phyloP scores from a whole-genome alignment of 352 stramenopile genomes.

The Pythium volutum region DNA sequence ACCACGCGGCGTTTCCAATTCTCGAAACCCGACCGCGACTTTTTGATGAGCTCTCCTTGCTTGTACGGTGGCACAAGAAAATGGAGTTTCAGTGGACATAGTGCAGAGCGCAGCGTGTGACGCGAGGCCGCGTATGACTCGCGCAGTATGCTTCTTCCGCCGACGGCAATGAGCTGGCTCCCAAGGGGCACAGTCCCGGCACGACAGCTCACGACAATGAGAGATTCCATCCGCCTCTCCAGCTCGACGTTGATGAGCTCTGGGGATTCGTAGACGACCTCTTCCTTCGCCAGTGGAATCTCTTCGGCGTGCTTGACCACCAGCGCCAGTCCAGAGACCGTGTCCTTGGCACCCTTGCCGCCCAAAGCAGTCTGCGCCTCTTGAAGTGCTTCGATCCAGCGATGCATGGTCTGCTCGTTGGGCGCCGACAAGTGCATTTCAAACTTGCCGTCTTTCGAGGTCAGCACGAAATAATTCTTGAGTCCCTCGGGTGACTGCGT shows the following conservation, averaged over 20 bases:
- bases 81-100: slow-evolving; percentile 64
- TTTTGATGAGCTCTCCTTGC: slow-evolving; percentile 76
- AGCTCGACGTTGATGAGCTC: slow-evolving; percentile 73
- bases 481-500: slow-evolving; percentile 75
- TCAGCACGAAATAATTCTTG: slow-evolving; percentile 85
- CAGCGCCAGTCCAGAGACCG: slow-evolving; percentile 56
- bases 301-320: slow-evolving; percentile 78
- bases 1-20: slow-evolving; percentile 86
- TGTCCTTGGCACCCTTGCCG: slow-evolving; percentile 45
- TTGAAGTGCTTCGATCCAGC: slow-evolving; percentile 84
- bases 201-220: slow-evolving; percentile 61
- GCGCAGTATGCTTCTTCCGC: slow-evolving; percentile 56
- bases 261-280: slow-evolving; percentile 51
- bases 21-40: slow-evolving; percentile 81
- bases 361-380: slow-evolving; percentile 65
- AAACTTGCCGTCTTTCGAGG: slow-evolving; percentile 74
- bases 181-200: slow-evolving; percentile 53
- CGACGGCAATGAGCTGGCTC: slow-evolving; percentile 71
- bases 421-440: slow-evolving; percentile 84
- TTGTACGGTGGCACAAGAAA: slow-evolving; percentile 86
- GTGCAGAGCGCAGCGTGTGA: slow-evolving; percentile 43
- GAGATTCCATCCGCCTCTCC: slow-evolving; percentile 68
- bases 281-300: slow-evolving; percentile 64
- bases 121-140: slow-evolving; percentile 57
- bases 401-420: slow-evolving; percentile 81